phyloP scores from a whole-genome alignment of 768 basidiomycete genomes.

The Boletus vermiculosoides region DNA sequence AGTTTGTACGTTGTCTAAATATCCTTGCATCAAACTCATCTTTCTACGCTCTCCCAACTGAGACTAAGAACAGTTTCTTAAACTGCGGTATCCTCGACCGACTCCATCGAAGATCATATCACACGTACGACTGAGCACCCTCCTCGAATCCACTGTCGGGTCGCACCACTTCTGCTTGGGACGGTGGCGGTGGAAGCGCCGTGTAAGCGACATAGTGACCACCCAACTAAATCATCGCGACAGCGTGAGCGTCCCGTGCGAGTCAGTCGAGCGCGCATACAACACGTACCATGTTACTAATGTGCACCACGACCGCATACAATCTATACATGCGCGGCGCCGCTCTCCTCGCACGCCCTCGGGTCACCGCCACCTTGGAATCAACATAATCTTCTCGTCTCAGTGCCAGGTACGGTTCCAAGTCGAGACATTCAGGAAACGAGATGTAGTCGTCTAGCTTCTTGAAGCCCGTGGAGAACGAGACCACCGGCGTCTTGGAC shows the following conservation, averaged over 20 bases:
- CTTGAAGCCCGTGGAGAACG: constrained; percentile 72
- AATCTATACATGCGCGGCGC: constrained; percentile 62
- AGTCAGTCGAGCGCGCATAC: neutral
- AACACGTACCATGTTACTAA: constrained; percentile 75
- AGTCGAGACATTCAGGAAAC: constrained; percentile 84
- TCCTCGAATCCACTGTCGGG: too few species aligned
- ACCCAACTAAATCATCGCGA: constrained; percentile 53
- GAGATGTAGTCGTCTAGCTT: constrained; percentile 90
- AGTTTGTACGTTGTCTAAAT: constrained; percentile 35
- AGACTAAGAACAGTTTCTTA: too few species aligned
- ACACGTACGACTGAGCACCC: too few species aligned
- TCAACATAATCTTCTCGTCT: constrained; percentile 67
- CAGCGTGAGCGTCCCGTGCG: neutral
- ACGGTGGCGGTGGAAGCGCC: constrained; percentile 53
- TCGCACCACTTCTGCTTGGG: constrained; percentile 27
- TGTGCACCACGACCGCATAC: constrained; percentile 83
- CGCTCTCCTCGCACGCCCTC: constrained; percentile 26
- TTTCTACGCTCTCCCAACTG: constrained; percentile 95
- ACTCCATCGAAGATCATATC: too few species aligned
- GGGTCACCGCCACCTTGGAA: constrained; percentile 28
- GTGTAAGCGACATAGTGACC: constrained; percentile 90
- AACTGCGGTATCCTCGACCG: constrained; percentile 27
- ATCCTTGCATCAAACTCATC: constrained; percentile 83
- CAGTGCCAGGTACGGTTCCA: constrained; percentile 86
- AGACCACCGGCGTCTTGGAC: constrained; percentile 56